Evolutionary conservation across 164 flowering plant genomes (phyloP).

Genomic region (Annona cherimola): DNA sequence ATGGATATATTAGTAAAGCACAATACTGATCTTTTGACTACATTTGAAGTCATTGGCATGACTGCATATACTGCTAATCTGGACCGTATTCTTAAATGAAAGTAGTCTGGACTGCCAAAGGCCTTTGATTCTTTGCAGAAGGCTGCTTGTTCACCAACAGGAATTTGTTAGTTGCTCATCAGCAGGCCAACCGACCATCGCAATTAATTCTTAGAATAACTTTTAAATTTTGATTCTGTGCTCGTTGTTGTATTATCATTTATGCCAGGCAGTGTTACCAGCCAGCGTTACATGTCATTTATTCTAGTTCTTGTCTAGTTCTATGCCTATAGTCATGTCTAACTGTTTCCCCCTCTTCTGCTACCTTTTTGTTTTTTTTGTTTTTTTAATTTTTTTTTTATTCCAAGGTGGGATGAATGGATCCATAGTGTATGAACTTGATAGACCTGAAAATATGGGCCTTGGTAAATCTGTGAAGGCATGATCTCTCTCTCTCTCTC

Average conservation of each 20-base stretch:
- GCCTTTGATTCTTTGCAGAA: neutral
- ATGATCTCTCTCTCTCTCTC: constrained; percentile 11
- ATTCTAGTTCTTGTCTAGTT: neutral
- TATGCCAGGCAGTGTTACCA: neutral
- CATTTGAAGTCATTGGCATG: neutral
- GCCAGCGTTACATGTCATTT: too few species aligned
- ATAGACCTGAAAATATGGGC: constrained; percentile 82
- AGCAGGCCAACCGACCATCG: neutral
- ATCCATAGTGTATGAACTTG: constrained; percentile 79
- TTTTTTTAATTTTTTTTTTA: neutral
- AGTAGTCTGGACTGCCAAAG: neutral
- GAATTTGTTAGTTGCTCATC: neutral
- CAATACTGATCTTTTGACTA: neutral
- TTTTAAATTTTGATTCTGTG: neutral
- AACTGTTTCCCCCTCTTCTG: neutral
- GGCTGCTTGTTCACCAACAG: neutral
- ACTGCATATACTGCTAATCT: neutral
- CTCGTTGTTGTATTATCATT: neutral
- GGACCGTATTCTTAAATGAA: neutral
- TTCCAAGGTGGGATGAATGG: constrained; percentile 96
- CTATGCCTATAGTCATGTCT: neutral
- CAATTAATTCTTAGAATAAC: neutral
- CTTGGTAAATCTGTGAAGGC: constrained; percentile 77
- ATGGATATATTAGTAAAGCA: neutral
- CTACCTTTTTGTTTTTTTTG: neutral